Base-by-base conservation (phyloP, 2,329 filamentous ascomycete genomes). In the Fusarium sp. region DNA sequence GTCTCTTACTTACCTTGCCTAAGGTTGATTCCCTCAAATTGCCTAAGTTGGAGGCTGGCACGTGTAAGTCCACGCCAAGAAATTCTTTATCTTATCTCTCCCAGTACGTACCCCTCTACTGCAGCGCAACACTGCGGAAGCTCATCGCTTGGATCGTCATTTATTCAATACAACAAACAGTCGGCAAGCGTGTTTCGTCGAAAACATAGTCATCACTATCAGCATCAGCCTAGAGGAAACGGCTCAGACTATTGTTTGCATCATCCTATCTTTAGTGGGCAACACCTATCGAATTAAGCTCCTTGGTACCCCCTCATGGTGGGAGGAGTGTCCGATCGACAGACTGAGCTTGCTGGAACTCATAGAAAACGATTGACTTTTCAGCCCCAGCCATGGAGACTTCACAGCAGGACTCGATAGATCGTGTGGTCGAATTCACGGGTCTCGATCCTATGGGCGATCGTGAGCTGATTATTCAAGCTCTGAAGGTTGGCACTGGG, bases 401-500 rank as follows among this genome's bases (percentile, higher is more conserved):
- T 35, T 79, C 80, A 26, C 80, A 84, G 24, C 80, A 84, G 51
- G 79, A 79, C 5, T 78, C 82, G 44, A 81, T 87, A 72, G 74
- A 65, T 63, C 77, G 80, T 42, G 83, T 87, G 74, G 81, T 84
- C 66, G 85, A 86, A 54, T 83, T 86, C 73, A 80, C 82, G 11
- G 75, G 77, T 41, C 81, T 86, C 36, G 71, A 82, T 63, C 77
- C 75, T 10, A 52, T 75, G 3, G 72, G 80, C n/a, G 85, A 86
- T 66, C 83, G 82, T 26, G 70, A 73, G 45, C 78, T 87, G 72
- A 81, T 85, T 36, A 79, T 81, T 48, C 78, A 82, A 48, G 85
- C 85, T 28, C 81, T 87, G 47, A 85, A 83, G 82, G 84, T 85
- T 67, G 54, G 58, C 58, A 62, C 51, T 24, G 57, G 35, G 28